A percentile compares a stretch with the other conserved stretches of the same genome.
Evolutionary conservation across 164 flowering plant genomes (phyloP).

Genomic region (Stephania japonica): DNA sequence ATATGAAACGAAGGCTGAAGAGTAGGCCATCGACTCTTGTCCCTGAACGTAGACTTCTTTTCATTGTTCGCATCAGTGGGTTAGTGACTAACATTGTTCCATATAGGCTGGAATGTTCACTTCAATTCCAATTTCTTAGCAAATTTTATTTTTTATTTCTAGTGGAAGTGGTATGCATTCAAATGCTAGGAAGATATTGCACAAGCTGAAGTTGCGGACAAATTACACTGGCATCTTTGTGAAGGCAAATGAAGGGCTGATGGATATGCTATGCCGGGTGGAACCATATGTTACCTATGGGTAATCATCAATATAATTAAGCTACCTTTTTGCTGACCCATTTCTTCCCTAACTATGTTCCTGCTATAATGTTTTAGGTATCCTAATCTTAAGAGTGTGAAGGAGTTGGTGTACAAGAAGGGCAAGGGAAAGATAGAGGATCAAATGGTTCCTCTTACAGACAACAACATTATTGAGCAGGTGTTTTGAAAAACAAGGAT

Average conservation of each 20-base stretch:
- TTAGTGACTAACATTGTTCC: constrained; percentile 20
- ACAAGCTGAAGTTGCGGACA: constrained; percentile 39
- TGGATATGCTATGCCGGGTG: constrained; percentile 55
- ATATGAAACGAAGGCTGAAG: constrained; percentile 60
- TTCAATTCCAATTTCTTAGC: not conserved
- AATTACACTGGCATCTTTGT: constrained; percentile 58
- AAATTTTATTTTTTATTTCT: not conserved
- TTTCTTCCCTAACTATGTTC: not conserved
- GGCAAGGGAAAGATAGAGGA: constrained; percentile 50
- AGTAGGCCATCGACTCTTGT: constrained; percentile 13
- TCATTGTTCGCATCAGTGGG: constrained; percentile 76
- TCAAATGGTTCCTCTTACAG: constrained; percentile 65
- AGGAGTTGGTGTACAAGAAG: constrained; percentile 78
- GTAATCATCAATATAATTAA: constrained; percentile 28
- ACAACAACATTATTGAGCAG: constrained; percentile 79
- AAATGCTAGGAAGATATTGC: constrained; percentile 45
- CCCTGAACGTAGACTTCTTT: constrained; percentile 48
- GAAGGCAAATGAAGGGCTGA: constrained; percentile 43
- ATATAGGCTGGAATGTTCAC: not conserved
- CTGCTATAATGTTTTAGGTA: constrained; percentile 34
- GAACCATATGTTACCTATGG: constrained; percentile 87
- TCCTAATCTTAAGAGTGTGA: constrained; percentile 75
- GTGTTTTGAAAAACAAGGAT: constrained; percentile 23
- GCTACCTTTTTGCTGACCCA: not conserved
- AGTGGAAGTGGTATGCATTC: constrained; percentile 74